Conservation (phyloP, 1,139 yeast species). For the Yarrowia galli region DNA sequence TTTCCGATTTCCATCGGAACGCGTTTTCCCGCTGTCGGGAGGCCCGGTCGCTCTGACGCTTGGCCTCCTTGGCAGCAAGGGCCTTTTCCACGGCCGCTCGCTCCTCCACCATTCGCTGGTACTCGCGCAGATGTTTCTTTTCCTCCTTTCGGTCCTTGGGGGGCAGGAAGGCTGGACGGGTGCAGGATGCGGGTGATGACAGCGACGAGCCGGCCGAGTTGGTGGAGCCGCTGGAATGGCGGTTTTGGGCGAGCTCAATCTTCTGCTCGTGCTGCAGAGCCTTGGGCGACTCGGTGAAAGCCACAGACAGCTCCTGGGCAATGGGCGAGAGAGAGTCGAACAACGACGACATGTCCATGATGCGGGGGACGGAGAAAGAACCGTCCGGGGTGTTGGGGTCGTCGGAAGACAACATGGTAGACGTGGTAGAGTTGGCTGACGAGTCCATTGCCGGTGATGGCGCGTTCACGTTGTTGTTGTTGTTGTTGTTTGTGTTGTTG, state of each 20-base stretch:
- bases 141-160: conserved; percentile 67
- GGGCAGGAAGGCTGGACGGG: conserved; percentile 73
- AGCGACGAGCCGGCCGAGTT: background rate
- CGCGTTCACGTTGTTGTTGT: background rate
- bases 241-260: conserved; percentile 35
- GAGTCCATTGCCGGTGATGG: conserved; percentile 33
- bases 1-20: conserved; percentile 56
- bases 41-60: conserved; percentile 44
- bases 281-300: conserved; percentile 48
- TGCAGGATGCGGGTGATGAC: conserved; percentile 44
- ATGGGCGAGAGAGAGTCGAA: conserved; percentile 53
- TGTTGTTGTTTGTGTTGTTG: background rate
- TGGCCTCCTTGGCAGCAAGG: conserved; percentile 43
- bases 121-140: conserved; percentile 62
- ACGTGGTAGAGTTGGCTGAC: conserved; percentile 26
- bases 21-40: conserved; percentile 47
- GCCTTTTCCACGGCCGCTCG: conserved; percentile 51
- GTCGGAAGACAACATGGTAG: conserved; percentile 37
- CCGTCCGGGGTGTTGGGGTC: conserved; percentile 39
- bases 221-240: conserved; percentile 37
- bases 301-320: conserved; percentile 58
- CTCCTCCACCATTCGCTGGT: conserved; percentile 58
- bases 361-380: conserved; percentile 39
- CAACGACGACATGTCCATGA: conserved; percentile 41
- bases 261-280: conserved; percentile 39